Base-by-base conservation (phyloP, 2,329 filamentous ascomycete species). In the Ciborinia camelliae region DNA sequence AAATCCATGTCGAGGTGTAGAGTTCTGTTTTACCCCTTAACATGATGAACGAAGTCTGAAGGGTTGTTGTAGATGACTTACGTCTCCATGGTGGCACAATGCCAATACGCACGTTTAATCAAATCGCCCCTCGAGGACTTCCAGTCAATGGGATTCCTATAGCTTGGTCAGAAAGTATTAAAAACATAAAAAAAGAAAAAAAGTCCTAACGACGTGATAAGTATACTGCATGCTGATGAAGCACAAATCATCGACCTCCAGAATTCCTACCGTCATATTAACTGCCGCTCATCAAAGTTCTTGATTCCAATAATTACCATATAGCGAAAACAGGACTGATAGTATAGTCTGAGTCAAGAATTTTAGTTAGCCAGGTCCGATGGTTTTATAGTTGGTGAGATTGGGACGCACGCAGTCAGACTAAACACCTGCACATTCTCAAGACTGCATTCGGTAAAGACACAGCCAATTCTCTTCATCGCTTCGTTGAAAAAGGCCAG, bases 401-500 rank as follows among this genome's bases (percentile, higher is more conserved):
- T 20, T 43, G 14, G 12, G 30, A 75, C 79, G 72, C 73, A 84
- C 82, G 83, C 83, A 65, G 83, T 79, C 35, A 88, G 75, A 8
- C 84, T 78, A 69, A 82, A 81, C 53, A 85, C 81, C 70, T 88
- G 86, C 9, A 87, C 79, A 66, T 83, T 86, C 68, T 86, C 84
- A 32, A 88, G 73, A 58, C 79, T 84, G 70, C 80, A 84, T 30
- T 84, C 80, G 1, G 81, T 81, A 62, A 82, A 71, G 12, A 81
- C 78, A 71, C 86, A 86, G 0, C 86, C 85, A 71, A 87, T 79
- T n/a, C 84, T 78, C 65, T 80, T 81, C 59, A 85, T 79, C 20
- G 84, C 86, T 73, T 87, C 85, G 67, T 88, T 88, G 74, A 87
- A 88, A 43, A 86, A 79, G 1, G 79, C 78, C 3, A 88, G 72